Percentiles rank a stretch among this genome's conserved stretches.
Conservation (phyloP, 1,284 basidiomycete genomes). For the Trametes pubescens region DNA sequence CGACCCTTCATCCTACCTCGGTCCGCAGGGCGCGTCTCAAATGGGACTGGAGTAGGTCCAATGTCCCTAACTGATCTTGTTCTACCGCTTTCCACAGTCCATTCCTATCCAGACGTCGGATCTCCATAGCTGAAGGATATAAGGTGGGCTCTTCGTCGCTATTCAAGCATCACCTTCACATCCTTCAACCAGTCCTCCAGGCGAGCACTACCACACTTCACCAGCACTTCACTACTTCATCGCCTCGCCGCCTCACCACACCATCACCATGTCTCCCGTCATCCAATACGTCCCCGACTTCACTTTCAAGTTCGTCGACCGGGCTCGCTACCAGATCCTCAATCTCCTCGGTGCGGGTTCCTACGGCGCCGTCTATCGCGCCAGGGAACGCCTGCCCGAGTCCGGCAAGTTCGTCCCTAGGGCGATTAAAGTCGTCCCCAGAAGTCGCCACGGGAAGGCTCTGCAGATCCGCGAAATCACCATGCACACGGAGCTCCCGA, state of each 20-base stretch:
- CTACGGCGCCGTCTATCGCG: slow-evolving; percentile 71
- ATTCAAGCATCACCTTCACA: background rate
- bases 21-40: background rate
- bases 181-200: slow-evolving; percentile 3
- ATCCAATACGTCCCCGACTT: slow-evolving; percentile 29
- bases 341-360: slow-evolving; percentile 65
- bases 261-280: slow-evolving; percentile 16
- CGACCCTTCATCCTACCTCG: background rate
- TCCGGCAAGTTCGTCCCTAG: slow-evolving; percentile 11
- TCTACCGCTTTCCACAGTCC: background rate
- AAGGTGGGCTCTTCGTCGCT: background rate
- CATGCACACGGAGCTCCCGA: slow-evolving; percentile 60
- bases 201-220: slow-evolving; percentile 16
- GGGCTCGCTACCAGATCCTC: slow-evolving; percentile 55
- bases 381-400: slow-evolving; percentile 38
- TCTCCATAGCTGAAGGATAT: background rate
- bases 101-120: background rate
- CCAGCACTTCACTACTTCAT: background rate
- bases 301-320: slow-evolving; percentile 33
- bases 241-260: background rate
- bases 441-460: slow-evolving; percentile 1
- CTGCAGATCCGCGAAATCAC: slow-evolving; percentile 35
- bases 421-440: slow-evolving; percentile 39
- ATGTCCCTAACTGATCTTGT: background rate
- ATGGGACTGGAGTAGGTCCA: too few relatives aligned